Base-by-base conservation (phyloP, 768 basidiomycete species). In the Fistulinella prunicolor region DNA sequence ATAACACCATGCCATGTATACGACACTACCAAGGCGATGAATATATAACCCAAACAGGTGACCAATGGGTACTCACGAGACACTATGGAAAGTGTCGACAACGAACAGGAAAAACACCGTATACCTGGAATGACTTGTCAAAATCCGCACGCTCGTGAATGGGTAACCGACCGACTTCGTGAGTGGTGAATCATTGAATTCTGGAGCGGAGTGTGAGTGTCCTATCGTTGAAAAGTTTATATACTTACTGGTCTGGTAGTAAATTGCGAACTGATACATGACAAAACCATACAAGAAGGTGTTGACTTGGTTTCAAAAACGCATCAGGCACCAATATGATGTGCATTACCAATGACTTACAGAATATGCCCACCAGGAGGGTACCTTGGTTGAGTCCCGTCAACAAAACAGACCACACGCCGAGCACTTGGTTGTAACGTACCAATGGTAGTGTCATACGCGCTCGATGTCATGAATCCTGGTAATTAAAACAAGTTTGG, bases 211-310 rank as follows among this genome's bases (percentile, higher is more conserved):
- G 1, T 22, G 12, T 26, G 30, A 30, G 20, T 28, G 30, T 32
- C n/a, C 20, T 3, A n/a, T 32, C 12, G n/a, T 24, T 12, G 30
- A 4, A 1, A 6, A 10, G 2, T 13, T 7, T 13, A 14, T 14
- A 14, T 14, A 44, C 62, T 43, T 40, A 47, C 50, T 37, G 38
- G 45, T 52, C 38, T 58, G 64, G 54, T 67, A 60, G 50, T 76
- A 76, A 7, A 61, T 52, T 7, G 66, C 62, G 50, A 75, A 76
- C 47, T 75, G 73, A 56, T 68, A 73, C 2, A 64, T 63, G 50
- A 75, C 74, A 12, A 74, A 61, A 1, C 74, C 74, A 47, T 70
- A 75, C 12, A 76, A 52, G 35, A 46, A 60, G 14, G 61, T 63
- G 30, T 63, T 63, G 38, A 63, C 61, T 63, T 24, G 17, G 9